Conservation (phyloP, 179 eudicot genomes). For the Silene vulgaris region DNA sequence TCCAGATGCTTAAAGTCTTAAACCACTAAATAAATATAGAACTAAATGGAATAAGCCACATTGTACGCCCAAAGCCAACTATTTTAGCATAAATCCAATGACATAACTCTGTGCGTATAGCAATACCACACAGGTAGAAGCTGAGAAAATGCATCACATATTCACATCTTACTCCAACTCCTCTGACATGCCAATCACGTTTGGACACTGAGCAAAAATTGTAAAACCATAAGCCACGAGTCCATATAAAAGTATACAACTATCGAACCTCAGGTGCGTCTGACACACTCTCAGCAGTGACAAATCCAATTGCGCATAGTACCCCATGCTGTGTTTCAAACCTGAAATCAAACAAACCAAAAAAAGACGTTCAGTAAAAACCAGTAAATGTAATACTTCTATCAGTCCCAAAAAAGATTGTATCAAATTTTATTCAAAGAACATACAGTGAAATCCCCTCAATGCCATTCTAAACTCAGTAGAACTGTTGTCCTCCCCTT, state of each 20-base stretch:
- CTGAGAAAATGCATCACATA: neutral
- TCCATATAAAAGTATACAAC: slow-evolving; percentile 5
- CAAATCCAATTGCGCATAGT: slow-evolving; percentile 77
- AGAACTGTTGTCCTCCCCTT: neutral
- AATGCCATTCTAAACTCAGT: neutral
- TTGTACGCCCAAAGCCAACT: too few relatives aligned
- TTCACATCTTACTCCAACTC: neutral
- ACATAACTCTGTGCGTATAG: neutral
- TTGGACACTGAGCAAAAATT: neutral
- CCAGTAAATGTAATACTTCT: neutral
- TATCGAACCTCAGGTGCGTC: slow-evolving; percentile 48
- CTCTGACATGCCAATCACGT: neutral
- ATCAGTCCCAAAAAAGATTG: neutral
- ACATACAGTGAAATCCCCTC: neutral
- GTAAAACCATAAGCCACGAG: slow-evolving; percentile 4
- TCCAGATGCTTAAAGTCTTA: too few relatives aligned
- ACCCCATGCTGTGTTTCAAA: slow-evolving; percentile 84
- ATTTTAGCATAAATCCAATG: too few relatives aligned
- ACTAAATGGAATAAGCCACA: too few relatives aligned
- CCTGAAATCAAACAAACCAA: slow-evolving; percentile 36
- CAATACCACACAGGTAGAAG: neutral
- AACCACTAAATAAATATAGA: too few relatives aligned
- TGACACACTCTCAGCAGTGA: slow-evolving; percentile 65
- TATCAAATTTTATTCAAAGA: neutral
- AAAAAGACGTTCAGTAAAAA: slow-evolving; percentile 16